Base-by-base conservation (phyloP, 2,329 filamentous ascomycete genomes). In the Aspergillus brunneoviolaceus region DNA sequence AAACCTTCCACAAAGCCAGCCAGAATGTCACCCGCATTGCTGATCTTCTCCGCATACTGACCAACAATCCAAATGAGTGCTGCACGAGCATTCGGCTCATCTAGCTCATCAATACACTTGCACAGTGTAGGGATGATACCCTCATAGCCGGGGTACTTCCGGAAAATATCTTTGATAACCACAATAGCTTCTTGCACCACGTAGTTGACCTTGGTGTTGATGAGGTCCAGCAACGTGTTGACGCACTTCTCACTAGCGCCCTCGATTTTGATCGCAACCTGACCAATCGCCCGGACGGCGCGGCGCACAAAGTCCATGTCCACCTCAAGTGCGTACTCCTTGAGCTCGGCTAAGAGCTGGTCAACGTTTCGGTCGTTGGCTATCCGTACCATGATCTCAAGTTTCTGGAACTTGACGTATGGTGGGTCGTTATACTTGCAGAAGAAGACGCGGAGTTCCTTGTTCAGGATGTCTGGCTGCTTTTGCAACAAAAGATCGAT, bases 361-460 rank as follows among this genome's bases (percentile, higher is more conserved):
- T 99, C 95, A 61, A 94, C 94, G 73, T 98, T 99, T 73, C 89
- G 90, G 68, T 97, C 93, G 78, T 97, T 98, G 62, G 94, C 92
- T 87, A 99, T 98, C 76, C 95, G 89, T 51, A 99, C 94, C 95
- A 99, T 98, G 64, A 98, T 98, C 74, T 99, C 95, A 53, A 99
- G 85, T 74, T 99, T 99, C 74, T 96, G 90, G 61, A 99, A 87
- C 77, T 99, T 99, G 70, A 99, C 88, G 74, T 99, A 99, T 23
- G 92, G 92, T 1, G 95, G 94, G 69, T 99, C 95, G 74, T 98
- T 98, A 81, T 99, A 99, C 80, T 99, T 99, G 88, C 95, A 99
- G 81, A 99, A 99, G 81, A 99, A 99, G 9, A 99, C 95, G 49
- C 95, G 87, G 71, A 99, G 87, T 77, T 99, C 95, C 77, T 98